Conservation (phyloP, 371 early-diverging fungal genomes). For the Haplosporangium sp. region DNA sequence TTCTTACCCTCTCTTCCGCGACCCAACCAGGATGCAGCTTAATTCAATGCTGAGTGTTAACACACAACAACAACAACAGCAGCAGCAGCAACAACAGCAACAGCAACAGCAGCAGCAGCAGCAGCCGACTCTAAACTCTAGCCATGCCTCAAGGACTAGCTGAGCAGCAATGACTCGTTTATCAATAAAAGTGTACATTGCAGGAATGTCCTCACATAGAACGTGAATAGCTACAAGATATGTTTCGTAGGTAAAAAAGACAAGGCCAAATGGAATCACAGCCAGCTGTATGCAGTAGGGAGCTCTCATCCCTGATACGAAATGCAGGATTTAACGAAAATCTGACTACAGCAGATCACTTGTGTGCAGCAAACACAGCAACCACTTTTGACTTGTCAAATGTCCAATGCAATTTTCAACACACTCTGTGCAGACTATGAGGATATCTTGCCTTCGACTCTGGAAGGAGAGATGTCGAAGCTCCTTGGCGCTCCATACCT, state of each 20-base stretch:
- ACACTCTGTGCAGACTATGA: constrained; percentile 35
- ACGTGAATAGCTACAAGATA: background rate
- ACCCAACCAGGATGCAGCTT: constrained; percentile 3
- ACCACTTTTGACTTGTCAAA: background rate
- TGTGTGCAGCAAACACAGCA: too few relatives aligned
- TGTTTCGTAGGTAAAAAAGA: too few relatives aligned
- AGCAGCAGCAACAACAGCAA: constrained; percentile 22
- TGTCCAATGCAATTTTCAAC: constrained; percentile 9
- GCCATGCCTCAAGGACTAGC: background rate
- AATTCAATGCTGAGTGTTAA: background rate
- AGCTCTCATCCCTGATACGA: too few relatives aligned
- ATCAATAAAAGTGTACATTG: background rate
- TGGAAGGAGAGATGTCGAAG: constrained; percentile 6
- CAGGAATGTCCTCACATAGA: background rate
- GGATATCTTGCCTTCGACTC: constrained; percentile 21
- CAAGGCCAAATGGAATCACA: too few relatives aligned
- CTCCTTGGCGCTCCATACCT: constrained; percentile 15
- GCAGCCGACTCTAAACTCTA: constrained; percentile 1
- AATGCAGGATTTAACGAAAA: too few relatives aligned
- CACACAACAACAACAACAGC: constrained; percentile 1
- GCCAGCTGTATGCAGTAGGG: too few relatives aligned
- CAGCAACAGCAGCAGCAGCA: constrained; percentile 2
- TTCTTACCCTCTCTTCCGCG: background rate
- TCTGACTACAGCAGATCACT: too few relatives aligned
- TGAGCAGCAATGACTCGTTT: background rate